A percentile compares a stretch with the other conserved stretches of the same genome.
Evolutionary conservation across 2,329 filamentous ascomycete genomes (phyloP).

Genomic region (Fusarium succisae): DNA sequence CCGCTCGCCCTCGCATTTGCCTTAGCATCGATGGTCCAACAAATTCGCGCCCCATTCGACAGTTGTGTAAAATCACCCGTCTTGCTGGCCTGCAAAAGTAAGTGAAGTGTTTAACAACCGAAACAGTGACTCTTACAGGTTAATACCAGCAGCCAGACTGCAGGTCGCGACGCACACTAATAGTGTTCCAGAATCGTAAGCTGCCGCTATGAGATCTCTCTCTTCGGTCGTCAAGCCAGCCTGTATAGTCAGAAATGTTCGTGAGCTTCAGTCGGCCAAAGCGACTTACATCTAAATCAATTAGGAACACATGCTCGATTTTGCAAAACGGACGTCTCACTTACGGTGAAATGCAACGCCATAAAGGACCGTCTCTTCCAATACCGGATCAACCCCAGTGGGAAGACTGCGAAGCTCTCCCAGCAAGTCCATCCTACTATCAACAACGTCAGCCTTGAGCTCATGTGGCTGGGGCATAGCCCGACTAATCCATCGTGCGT

Average conservation of each 20-base stretch:
- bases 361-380: constrained; percentile 70
- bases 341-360: constrained; percentile 80
- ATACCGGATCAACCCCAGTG: constrained; percentile 71
- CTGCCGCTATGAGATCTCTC: constrained; percentile 74
- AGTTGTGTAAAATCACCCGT: constrained; percentile 78
- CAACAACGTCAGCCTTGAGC: constrained; percentile 58
- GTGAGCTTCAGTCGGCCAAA: background rate
- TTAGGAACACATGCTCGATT: constrained; percentile 5
- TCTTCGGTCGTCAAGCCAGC: constrained; percentile 79
- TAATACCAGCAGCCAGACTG: constrained; percentile 84
- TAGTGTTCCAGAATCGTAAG: constrained; percentile 74
- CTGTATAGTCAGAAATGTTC: constrained; percentile 47
- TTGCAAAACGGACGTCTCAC: background rate
- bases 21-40: constrained; percentile 83
- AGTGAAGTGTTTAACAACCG: background rate
- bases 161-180: constrained; percentile 81
- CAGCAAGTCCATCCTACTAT: constrained; percentile 70
- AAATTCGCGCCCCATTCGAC: constrained; percentile 78
- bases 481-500: constrained; percentile 73
- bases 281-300: constrained; percentile 49
- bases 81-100: constrained; percentile 62
- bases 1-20: constrained; percentile 82
- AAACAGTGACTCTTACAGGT: constrained; percentile 57
- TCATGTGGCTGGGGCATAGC: constrained; percentile 65
- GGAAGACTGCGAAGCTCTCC: constrained; percentile 72